phyloP scores from a whole-genome alignment of 257 asterid species.

The Ballota nigra region DNA sequence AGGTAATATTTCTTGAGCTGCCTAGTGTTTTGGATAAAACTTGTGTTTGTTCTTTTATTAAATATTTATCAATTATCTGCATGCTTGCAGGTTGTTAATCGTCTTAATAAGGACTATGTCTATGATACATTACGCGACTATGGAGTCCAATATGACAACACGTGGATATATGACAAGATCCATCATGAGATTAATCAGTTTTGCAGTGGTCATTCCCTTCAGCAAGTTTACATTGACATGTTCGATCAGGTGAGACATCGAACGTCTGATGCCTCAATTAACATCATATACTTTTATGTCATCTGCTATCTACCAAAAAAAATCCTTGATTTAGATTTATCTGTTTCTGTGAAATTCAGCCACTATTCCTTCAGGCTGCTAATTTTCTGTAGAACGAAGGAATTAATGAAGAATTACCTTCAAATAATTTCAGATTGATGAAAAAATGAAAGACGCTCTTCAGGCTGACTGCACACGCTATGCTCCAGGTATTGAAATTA shows the following conservation, averaged over 20 bases:
- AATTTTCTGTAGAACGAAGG: conserved; percentile 17
- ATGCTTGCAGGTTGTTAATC: conserved; percentile 81
- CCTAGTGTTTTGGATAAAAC: neutral
- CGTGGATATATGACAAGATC: conserved; percentile 98
- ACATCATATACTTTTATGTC: neutral
- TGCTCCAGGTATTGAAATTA: conserved; percentile 97
- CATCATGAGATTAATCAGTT: conserved; percentile 99
- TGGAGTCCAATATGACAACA: conserved; percentile 91
- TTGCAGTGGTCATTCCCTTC: conserved; percentile 93
- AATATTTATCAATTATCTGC: conserved; percentile 13
- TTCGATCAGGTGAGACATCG: conserved; percentile 79
- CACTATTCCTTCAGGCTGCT: conserved; percentile 10
- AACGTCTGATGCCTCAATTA: neutral
- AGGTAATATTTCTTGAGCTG: conserved; percentile 44
- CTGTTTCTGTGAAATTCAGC: neutral
- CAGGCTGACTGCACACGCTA: conserved; percentile 97
- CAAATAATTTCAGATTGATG: conserved; percentile 69
- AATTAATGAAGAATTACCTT: neutral
- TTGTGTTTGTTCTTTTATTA: conserved; percentile 6
- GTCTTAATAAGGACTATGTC: conserved; percentile 80
- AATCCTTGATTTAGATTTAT: neutral
- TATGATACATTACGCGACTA: conserved; percentile 75
- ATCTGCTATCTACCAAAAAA: neutral
- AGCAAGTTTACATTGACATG: conserved; percentile 98
- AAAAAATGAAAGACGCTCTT: conserved; percentile 98